Evolutionary conservation across 768 basidiomycete genomes (phyloP).

Genomic region (Mrakia blollopis): DNA sequence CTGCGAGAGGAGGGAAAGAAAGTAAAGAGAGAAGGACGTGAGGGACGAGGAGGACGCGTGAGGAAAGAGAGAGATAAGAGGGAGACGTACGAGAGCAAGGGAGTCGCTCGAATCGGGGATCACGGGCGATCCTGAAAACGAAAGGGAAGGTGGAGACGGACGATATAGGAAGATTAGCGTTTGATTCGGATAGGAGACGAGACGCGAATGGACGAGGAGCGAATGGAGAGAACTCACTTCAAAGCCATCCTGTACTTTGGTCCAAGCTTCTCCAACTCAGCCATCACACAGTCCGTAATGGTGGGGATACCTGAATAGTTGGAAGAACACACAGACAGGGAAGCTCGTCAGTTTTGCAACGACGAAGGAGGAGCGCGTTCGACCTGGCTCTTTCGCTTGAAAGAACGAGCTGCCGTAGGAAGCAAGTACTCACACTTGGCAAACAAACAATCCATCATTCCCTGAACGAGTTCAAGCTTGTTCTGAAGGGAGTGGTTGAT

Average conservation of each 20-base stretch:
- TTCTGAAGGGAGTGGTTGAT: constrained; percentile 99
- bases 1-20: constrained; percentile 32
- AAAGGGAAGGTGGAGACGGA: constrained; percentile 14
- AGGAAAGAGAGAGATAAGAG: background rate
- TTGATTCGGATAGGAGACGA: background rate
- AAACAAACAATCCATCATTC: constrained; percentile 99
- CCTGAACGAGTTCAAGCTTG: constrained; percentile 87
- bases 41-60: background rate
- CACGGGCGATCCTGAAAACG: constrained; percentile 79
- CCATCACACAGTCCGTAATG: constrained; percentile 98
- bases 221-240: constrained; percentile 54
- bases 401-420: background rate
- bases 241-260: constrained; percentile 91
- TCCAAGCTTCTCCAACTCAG: constrained; percentile 94
- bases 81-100: constrained; percentile 61
- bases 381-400: no score
- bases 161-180: background rate
- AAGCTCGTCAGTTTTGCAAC: no score
- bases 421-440: constrained; percentile 71
- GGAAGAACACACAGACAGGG: background rate
- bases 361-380: background rate
- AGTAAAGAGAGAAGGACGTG: background rate
- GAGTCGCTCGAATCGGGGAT: constrained; percentile 92
- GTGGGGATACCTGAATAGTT: constrained; percentile 79
- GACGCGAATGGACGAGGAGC: background rate